Evolutionary conservation across 805 yeast genomes (phyloP).

Genomic region (Cephaloascus albidus): DNA sequence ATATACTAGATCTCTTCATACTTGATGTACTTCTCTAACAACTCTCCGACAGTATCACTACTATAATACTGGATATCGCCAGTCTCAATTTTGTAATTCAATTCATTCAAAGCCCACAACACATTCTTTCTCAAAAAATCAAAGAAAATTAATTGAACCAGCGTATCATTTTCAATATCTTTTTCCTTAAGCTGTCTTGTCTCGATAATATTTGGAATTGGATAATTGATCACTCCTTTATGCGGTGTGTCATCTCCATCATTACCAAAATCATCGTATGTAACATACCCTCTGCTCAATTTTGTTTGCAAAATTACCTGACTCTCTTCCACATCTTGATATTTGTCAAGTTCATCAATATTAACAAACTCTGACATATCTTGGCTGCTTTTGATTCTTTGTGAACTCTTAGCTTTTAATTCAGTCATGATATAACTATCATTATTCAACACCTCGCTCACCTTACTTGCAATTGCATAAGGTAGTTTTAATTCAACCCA

Average conservation of each 20-base stretch:
- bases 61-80: background rate
- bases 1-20: background rate
- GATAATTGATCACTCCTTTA: slow-evolving; percentile 52
- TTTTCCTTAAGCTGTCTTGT: slow-evolving; percentile 17
- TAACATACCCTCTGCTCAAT: slow-evolving; percentile 62
- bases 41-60: background rate
- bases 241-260: slow-evolving; percentile 78
- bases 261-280: slow-evolving; percentile 75
- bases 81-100: slow-evolving; percentile 4
- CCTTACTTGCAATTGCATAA: slow-evolving; percentile 38
- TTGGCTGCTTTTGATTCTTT: background rate
- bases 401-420: background rate
- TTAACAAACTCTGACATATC: background rate
- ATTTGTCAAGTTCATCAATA: background rate
- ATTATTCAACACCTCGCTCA: slow-evolving; percentile 50
- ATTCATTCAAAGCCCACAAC: slow-evolving; percentile 17
- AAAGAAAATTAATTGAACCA: slow-evolving; percentile 68
- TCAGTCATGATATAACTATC: slow-evolving; percentile 30
- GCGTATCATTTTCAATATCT: slow-evolving; percentile 9
- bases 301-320: slow-evolving; percentile 5
- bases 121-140: slow-evolving; percentile 51
- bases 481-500: slow-evolving; percentile 70
- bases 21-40: background rate
- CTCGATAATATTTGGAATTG: slow-evolving; percentile 74
- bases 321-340: background rate